Conservation (phyloP, 257 asterid species). For the Nicotiana tabacum region DNA sequence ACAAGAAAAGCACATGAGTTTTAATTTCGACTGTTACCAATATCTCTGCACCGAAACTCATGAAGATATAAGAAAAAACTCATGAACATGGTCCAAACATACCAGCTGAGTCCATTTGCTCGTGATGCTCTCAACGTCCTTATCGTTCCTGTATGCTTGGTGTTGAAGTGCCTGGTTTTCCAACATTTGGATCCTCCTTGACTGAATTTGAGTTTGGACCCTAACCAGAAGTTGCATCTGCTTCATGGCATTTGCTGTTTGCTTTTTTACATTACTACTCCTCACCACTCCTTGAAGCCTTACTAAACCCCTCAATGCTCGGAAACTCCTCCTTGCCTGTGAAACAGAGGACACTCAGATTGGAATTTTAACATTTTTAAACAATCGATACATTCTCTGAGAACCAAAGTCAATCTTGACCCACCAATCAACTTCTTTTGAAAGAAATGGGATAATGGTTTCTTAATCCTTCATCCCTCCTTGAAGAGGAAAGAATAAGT, state of each 20-base stretch:
- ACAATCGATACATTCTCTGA: background rate
- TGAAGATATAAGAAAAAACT: background rate
- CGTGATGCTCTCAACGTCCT: constrained; percentile 55
- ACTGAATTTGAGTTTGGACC: constrained; percentile 83
- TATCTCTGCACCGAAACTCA: too few relatives aligned
- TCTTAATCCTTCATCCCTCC: background rate
- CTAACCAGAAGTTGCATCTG: constrained; percentile 90
- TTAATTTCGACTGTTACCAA: too few relatives aligned
- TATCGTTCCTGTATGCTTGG: constrained; percentile 37
- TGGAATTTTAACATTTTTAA: background rate
- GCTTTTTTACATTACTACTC: constrained; percentile 70
- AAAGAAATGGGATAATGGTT: too few relatives aligned
- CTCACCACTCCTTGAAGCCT: constrained; percentile 93
- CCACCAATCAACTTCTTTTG: too few relatives aligned
- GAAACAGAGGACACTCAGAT: background rate
- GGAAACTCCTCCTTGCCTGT: constrained; percentile 75
- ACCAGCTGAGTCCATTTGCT: constrained; percentile 76
- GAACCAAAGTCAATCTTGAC: too few relatives aligned
- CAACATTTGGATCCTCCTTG: constrained; percentile 75
- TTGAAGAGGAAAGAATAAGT: background rate
- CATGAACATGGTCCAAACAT: constrained; percentile 16
- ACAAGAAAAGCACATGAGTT: too few relatives aligned
- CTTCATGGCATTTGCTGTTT: constrained; percentile 81
- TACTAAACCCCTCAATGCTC: constrained; percentile 82
- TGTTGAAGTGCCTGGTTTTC: constrained; percentile 53